Base-by-base conservation (phyloP, 108 stramenopile genomes). In the Schizochytrium sp. region DNA sequence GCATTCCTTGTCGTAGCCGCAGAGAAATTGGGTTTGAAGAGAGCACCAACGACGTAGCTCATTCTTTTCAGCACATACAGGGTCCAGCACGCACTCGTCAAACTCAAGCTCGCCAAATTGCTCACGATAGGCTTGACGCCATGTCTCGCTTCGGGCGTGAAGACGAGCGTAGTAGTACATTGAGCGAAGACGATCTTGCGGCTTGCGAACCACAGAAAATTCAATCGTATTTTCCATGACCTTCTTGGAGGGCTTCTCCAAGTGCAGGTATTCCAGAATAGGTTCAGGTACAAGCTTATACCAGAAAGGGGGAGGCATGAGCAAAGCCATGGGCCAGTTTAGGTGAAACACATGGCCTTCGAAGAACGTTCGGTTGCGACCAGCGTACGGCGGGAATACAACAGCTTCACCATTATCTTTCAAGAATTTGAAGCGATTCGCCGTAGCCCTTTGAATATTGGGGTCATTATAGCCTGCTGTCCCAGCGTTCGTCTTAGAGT, bases 331-430 rank as follows among this genome's bases (percentile, higher is more conserved):
- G 19, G 12, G 7, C 64, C 64, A 69, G 3, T 69, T 69, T 38
- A 69, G 64, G 64, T 69, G 64, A 2, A 69, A 69, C 12, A 69
- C 64, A 1, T 69, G 64, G 64, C 64, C 64, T 8, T 69, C 12
- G 28, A 69, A 69, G 2, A 69, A 69, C 42, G 64, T 69, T 38
- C 64, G 64, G 64, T 69, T 69, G 12, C 64, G 64, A 5, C 64
- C 64, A 1, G 40, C 42, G 64, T 69, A 69, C 19, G 64, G 64
- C 64, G 64, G 64, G 64, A 44, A 69, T 38, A 69, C 12, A 2
- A 69, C 64, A 13, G 64, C 10, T 8, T 69, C 28, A 5, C 64
- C 64, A 7, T 44, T 44, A 8, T 69, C 44, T 8, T 69, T 28
- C 12, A 69, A 44, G 28, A 69, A 69, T 7, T 7, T 38, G 64